phyloP scores from a whole-genome alignment of 2,329 filamentous ascomycete species.

The Colletotrichum sp. region DNA sequence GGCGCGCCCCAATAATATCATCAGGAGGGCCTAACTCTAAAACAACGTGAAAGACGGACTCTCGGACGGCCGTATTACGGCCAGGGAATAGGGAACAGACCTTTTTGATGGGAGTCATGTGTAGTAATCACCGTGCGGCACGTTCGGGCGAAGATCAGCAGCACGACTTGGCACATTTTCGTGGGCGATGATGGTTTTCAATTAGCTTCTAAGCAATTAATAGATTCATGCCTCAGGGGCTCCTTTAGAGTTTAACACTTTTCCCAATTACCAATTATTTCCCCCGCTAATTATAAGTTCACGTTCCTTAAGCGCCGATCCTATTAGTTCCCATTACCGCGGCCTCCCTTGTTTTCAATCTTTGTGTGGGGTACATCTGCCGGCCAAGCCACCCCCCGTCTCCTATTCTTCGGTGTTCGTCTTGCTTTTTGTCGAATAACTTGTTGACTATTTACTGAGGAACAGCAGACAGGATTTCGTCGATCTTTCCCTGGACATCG shows the following conservation, averaged over 20 bases:
- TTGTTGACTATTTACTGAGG: not conserved
- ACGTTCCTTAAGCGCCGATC: not conserved
- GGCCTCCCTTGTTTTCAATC: not conserved
- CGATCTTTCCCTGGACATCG: not conserved
- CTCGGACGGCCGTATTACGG: not conserved
- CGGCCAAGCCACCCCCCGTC: not conserved
- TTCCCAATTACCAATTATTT: not conserved
- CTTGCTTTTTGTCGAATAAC: too few relatives aligned
- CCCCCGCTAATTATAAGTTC: not conserved
- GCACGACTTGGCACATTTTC: not conserved
- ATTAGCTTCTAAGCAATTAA: not conserved
- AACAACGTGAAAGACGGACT: not conserved
- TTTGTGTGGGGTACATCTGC: not conserved
- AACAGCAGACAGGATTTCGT: not conserved
- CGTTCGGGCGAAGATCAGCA: not conserved
- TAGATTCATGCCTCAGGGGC: constrained; percentile 4
- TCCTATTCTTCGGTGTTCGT: not conserved
- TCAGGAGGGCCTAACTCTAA: not conserved
- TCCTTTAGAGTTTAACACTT: not conserved
- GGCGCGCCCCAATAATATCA: not conserved
- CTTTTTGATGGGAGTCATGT: not conserved
- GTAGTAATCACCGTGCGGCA: not conserved
- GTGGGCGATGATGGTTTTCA: not conserved
- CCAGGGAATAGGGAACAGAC: not conserved
- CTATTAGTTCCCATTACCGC: not conserved